Base-by-base conservation (phyloP, 352 stramenopile species). In the Elongisporangium senticosum region DNA sequence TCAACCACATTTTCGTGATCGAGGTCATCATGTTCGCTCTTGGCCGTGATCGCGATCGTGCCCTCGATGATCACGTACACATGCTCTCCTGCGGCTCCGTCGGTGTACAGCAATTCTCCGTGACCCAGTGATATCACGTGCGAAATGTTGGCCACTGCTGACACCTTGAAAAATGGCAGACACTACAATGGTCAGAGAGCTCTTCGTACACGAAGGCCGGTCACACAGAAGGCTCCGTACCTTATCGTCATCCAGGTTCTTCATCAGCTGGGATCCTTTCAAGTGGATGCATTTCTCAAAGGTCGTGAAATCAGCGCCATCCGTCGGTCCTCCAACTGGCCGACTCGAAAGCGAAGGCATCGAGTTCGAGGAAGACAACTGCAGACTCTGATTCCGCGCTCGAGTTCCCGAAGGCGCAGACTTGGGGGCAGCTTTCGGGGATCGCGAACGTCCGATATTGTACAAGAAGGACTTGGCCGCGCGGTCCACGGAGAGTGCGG, bases 281-380 rank as follows among this genome's bases (percentile, higher is more conserved):
- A 95, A 66, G 40, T 90, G 82, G 51, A 95, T 88, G 2, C 80
- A 91, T 63, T 95, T 95, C 53, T 93, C 86, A 57, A 95, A 90
- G 7, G 73, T 89, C 47, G 83, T 88, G 58, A 83, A 91, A 43
- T 89, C 75, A 0, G 71, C 64, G 7, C 68, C 73, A n/a, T 87
- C 77, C 0, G 71, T 64, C 5, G 81, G 67, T 13, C 33, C 33
- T 43, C 33, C 33, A 17, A 43, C 33, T 43, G 33, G 33, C 21
- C 67, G 70, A 1, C 59, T 69, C 10, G 60, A 68, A 23, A 59
- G 51, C 48, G 57, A 60, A 7, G 15, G 33, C 5, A 51, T 37
- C 13, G 37, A 53, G n/a, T 43, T 7, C 10, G 28, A 55, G 11
- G 39, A 26, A 6, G 51, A 59, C 49, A 24, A 50, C 15, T 73